Evolutionary conservation across 768 basidiomycete species (phyloP), one percentile per base, ranked within the genome.

Genomic region (Multifurca ochricompacta): DNA sequence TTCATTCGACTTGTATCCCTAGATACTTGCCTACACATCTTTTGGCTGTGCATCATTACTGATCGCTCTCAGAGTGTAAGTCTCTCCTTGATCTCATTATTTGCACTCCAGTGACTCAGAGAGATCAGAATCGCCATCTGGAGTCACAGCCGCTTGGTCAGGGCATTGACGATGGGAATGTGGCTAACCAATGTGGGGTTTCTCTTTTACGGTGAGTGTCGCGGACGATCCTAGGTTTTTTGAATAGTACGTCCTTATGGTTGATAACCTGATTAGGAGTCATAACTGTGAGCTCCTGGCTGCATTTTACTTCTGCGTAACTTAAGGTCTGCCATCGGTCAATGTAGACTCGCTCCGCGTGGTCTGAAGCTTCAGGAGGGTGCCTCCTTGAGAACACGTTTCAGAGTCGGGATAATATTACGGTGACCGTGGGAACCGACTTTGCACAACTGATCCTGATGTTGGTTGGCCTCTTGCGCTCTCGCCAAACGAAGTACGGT

Each of bases 31-130:
- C 1, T 51, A 45, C 43, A 21, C 28, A 4, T 32, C 48, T 13
- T 50, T 56, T 25, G 42, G 40, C 3, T 49, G 40, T 37, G 48
- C 42, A 35, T 56, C 48, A 3, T 6, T n/a, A 11, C 54, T 56
- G 18, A 56, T 56, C 30, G 14, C 48, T 8, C 14, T 56, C 2
- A 48, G 54, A 42, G 48, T 56, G 54, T 56, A 25, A 49, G 54
- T 9, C 18, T 16, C 23, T 1, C 35, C 23, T 28, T 3, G 1
- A 6, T n/a, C 14, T 31, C 19, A 16, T 11, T 11, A 1, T 39
- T 6, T 10, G n/a, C 14, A 36, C 42, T 1, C 5, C 18, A 10
- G 34, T 44, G n/a, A 28, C 11, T 35, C 6, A 42, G 10, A 27
- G n/a, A 8, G 18, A 27, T 10, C 18, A 56, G 54, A 23, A 19